Evolutionary conservation across 768 basidiomycete species (phyloP).

Genomic region (Macrolepiota fuliginosa): DNA sequence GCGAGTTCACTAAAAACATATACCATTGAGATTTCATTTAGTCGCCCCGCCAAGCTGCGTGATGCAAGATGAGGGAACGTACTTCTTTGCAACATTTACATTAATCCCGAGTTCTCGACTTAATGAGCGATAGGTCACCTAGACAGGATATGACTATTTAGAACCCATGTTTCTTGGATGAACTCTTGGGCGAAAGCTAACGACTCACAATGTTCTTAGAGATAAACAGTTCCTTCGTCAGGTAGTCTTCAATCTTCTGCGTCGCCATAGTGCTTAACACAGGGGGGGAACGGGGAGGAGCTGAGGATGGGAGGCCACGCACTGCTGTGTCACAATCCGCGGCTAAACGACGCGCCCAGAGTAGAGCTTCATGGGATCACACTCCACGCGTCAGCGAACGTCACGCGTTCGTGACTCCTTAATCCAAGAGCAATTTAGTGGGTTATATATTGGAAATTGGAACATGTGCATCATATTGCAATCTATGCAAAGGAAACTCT

Average conservation of each 20-base stretch:
- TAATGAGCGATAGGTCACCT: conserved; percentile 81
- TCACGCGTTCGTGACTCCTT: conserved; percentile 24
- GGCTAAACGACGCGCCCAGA: background rate
- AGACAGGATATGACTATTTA: background rate
- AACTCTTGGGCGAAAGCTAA: background rate
- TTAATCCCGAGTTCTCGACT: conserved; percentile 71
- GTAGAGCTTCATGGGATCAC: conserved; percentile 8
- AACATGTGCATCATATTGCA: conserved; percentile 1
- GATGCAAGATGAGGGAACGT: conserved; percentile 14
- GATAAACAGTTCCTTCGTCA: conserved; percentile 50
- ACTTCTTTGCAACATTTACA: conserved; percentile 82
- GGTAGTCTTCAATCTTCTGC: conserved; percentile 40
- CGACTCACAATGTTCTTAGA: conserved; percentile 43
- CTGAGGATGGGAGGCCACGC: background rate
- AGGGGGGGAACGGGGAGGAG: background rate
- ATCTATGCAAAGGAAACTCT: background rate
- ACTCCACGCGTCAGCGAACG: conserved; percentile 3
- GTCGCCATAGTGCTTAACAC: conserved; percentile 33
- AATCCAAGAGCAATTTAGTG: conserved; percentile 4
- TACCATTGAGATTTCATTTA: background rate
- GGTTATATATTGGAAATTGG: no score
- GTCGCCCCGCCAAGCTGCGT: background rate
- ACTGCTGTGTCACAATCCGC: background rate
- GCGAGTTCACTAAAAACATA: conserved; percentile 54
- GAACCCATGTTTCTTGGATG: background rate